phyloP scores from a whole-genome alignment of 1,284 basidiomycete genomes.

The Flammula alnicola region DNA sequence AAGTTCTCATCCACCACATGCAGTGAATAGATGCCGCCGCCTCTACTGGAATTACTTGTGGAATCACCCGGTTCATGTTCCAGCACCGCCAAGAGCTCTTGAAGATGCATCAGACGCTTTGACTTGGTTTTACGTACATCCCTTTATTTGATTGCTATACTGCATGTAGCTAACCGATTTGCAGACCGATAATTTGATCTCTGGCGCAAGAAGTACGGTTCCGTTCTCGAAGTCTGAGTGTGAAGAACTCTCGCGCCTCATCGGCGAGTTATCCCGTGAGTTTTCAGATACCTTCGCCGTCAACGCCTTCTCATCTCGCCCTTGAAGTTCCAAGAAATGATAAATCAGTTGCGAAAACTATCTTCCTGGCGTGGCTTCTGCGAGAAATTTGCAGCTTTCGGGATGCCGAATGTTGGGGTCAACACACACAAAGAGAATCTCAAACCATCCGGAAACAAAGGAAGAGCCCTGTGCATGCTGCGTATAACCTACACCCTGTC shows the following conservation, averaged over 20 bases:
- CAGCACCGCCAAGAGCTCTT: slow-evolving; percentile 43
- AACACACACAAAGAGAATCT: slow-evolving; percentile 41
- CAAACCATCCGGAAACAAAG: slow-evolving; percentile 28
- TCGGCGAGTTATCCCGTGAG: slow-evolving; percentile 38
- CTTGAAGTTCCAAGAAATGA: slow-evolving; percentile 35
- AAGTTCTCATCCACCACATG: not conserved
- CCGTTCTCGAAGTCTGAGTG: slow-evolving; percentile 60
- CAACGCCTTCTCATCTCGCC: not conserved
- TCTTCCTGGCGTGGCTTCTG: slow-evolving; percentile 50
- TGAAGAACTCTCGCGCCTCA: slow-evolving; percentile 46
- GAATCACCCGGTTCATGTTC: slow-evolving; percentile 50
- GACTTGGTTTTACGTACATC: slow-evolving; percentile 51
- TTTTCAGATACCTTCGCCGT: slow-evolving; percentile 7
- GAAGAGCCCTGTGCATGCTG: slow-evolving; percentile 21
- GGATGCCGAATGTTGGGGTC: slow-evolving; percentile 48
- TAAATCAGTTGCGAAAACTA: slow-evolving; percentile 42
- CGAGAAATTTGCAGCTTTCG: slow-evolving; percentile 55
- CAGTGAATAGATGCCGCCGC: slow-evolving; percentile 50
- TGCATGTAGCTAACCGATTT: slow-evolving; percentile 3
- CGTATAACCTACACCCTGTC: slow-evolving; percentile 24
- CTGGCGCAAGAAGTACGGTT: slow-evolving; percentile 43
- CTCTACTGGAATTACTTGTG: slow-evolving; percentile 57
- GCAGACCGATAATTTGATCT: slow-evolving; percentile 53
- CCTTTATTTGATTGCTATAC: not conserved
- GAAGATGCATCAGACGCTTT: slow-evolving; percentile 53